Conservation (phyloP, 345 rosid genomes). For the Sonneratia caseolaris region DNA sequence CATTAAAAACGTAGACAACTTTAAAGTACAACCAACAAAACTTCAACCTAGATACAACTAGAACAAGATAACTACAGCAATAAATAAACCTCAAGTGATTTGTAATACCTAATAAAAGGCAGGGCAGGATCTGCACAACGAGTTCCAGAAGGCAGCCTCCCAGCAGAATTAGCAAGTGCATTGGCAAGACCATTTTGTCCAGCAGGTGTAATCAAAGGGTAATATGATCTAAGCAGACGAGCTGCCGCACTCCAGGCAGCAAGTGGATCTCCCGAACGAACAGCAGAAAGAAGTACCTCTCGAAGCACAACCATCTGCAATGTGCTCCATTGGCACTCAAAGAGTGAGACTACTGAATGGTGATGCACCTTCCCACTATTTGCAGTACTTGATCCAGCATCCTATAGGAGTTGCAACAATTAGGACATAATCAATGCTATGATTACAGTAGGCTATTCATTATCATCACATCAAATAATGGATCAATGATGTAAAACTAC, state of each 20-base stretch:
- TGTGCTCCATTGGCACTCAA: slow-evolving; percentile 97
- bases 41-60: neutral
- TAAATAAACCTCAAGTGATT: neutral
- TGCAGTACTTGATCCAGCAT: slow-evolving; percentile 42
- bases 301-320: slow-evolving; percentile 98
- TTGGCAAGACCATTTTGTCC: slow-evolving; percentile 98
- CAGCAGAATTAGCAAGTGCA: slow-evolving; percentile 79
- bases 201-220: slow-evolving; percentile 92
- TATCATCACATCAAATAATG: neutral
- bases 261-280: slow-evolving; percentile 96
- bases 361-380: slow-evolving; percentile 73
- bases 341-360: slow-evolving; percentile 73
- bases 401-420: slow-evolving; percentile 22
- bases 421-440: neutral
- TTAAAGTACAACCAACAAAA: neutral
- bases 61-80: neutral
- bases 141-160: slow-evolving; percentile 88
- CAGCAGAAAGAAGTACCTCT: slow-evolving; percentile 95
- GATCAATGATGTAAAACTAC: neutral
- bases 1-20: neutral
- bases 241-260: slow-evolving; percentile 99
- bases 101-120: slow-evolving; percentile 76
- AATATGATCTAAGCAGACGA: slow-evolving; percentile 81
- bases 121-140: slow-evolving; percentile 97
- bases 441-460: neutral